Conservation (phyloP, 2,329 filamentous ascomycete species). For the Fusarium euwallaceae region DNA sequence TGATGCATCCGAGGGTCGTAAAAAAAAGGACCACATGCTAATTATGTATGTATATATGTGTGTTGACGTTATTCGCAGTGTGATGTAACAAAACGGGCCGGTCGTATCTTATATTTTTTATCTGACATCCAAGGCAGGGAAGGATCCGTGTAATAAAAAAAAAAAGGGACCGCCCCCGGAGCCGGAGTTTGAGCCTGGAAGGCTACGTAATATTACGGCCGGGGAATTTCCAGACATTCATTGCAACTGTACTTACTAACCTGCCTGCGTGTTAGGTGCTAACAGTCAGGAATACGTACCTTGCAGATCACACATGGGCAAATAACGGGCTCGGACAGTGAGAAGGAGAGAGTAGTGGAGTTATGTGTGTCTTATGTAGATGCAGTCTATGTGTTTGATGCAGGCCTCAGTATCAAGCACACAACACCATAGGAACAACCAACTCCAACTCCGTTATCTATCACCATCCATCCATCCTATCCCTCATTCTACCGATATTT, state of each 20-base stretch:
- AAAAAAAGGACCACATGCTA: not conserved
- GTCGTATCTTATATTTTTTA: not conserved
- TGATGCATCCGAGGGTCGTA: not conserved
- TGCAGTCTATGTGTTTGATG: not conserved
- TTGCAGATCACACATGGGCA: not conserved
- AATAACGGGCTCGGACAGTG: not conserved
- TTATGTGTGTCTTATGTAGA: not conserved
- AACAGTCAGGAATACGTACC: not conserved
- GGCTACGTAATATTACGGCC: slow-evolving; percentile 15
- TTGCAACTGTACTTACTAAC: not conserved
- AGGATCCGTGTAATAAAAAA: not conserved
- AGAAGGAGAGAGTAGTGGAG: not conserved
- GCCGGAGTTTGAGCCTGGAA: not conserved
- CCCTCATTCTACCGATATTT: not conserved
- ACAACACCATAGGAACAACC: not conserved
- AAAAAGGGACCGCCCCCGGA: not conserved
- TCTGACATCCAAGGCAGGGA: not conserved
- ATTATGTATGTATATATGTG: not conserved
- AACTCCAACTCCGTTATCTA: slow-evolving; percentile 12
- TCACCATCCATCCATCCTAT: not conserved
- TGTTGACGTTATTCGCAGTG: slow-evolving; percentile 1
- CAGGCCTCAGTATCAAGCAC: not conserved
- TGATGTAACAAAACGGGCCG: not conserved
- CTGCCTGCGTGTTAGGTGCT: not conserved
- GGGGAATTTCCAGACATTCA: slow-evolving; percentile 5